phyloP scores from a whole-genome alignment of 768 basidiomycete species.

The Agrocybe pediades region DNA sequence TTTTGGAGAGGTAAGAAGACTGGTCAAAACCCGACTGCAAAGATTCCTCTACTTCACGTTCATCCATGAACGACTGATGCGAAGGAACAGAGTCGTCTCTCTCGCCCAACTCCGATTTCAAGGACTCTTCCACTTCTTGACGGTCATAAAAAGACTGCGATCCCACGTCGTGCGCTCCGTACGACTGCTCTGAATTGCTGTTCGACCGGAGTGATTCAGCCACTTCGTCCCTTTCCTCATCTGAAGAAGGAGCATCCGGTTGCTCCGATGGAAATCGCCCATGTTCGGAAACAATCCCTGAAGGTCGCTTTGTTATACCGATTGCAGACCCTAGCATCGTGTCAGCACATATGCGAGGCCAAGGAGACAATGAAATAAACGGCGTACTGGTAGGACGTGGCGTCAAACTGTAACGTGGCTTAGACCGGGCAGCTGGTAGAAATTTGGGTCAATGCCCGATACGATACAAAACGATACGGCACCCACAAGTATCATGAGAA shows the following conservation, averaged over 20 bases:
- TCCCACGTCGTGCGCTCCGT: not conserved
- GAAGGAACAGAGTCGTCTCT: not conserved
- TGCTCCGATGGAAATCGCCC: no score
- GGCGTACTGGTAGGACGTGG: not conserved
- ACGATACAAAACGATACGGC: not conserved
- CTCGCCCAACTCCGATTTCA: not conserved
- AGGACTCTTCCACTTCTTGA: not conserved
- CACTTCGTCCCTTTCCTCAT: slow-evolving; percentile 1
- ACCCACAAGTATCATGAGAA: not conserved
- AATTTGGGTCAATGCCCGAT: not conserved
- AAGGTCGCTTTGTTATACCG: no score
- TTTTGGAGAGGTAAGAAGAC: not conserved
- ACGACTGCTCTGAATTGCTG: not conserved
- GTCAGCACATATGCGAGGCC: no score
- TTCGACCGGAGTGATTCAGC: not conserved
- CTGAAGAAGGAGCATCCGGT: slow-evolving; percentile 26
- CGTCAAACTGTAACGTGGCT: not conserved
- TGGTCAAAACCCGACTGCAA: not conserved
- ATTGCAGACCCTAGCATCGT: no score
- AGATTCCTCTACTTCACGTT: not conserved
- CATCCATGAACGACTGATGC: not conserved
- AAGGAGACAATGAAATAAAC: slow-evolving; percentile 37
- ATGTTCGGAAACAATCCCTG: no score
- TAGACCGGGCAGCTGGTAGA: not conserved
- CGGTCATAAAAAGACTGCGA: not conserved